Evolutionary conservation across 2,329 filamentous ascomycete species (phyloP).

Genomic region (Lasiodiplodia hormozganensis): DNA sequence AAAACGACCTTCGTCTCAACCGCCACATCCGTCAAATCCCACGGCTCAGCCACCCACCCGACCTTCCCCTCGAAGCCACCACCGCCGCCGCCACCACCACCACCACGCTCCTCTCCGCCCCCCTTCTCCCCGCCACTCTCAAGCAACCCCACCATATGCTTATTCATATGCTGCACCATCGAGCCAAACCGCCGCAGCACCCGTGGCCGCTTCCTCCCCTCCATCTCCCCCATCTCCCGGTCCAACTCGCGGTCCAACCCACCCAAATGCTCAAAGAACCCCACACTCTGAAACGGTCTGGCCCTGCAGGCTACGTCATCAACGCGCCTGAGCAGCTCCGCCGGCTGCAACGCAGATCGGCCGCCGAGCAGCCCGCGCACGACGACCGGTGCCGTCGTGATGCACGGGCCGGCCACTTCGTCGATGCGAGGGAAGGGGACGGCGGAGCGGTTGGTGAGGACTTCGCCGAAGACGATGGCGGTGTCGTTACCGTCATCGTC

Average conservation of each 20-base stretch:
- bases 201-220: not conserved
- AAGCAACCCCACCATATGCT: not conserved
- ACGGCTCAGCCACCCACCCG: not conserved
- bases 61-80: not conserved
- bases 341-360: not conserved
- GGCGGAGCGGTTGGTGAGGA: conserved; percentile 50
- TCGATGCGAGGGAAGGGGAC: conserved; percentile 44
- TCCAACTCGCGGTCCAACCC: too few species aligned
- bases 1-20: not conserved
- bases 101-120: not conserved
- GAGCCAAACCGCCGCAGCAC: not conserved
- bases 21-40: not conserved
- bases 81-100: not conserved
- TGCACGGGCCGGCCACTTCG: conserved; percentile 46
- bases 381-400: not conserved
- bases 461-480: conserved; percentile 54
- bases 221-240: too few species aligned
- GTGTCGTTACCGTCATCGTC: too few species aligned
- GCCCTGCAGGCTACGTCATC: accelerated
- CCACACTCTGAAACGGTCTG: not conserved
- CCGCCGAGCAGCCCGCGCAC: not conserved
- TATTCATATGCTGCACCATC: not conserved
- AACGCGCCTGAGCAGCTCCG: not conserved
- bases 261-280: not conserved
- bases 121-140: not conserved